phyloP scores from a whole-genome alignment of 148 eudicot species.

The Camellia sinensis region DNA sequence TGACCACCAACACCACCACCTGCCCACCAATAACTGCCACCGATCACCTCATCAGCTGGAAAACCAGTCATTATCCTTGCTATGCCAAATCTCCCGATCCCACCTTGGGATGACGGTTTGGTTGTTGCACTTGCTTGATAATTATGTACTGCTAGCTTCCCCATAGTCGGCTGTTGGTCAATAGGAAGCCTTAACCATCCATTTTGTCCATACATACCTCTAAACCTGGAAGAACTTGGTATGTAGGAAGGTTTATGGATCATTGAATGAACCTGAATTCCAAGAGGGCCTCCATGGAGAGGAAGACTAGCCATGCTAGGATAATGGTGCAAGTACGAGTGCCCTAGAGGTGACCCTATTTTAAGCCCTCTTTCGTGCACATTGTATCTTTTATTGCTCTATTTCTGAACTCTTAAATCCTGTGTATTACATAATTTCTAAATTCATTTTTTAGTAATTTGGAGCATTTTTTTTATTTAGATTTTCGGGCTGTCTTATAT shows the following conservation, averaged over 20 bases:
- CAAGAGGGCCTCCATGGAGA: slow-evolving; percentile 68
- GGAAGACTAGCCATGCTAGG: slow-evolving; percentile 64
- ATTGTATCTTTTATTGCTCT: too few species aligned
- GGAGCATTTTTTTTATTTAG: too few species aligned
- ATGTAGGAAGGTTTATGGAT: slow-evolving; percentile 54
- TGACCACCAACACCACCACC: slow-evolving; percentile 20
- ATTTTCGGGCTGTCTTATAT: too few species aligned
- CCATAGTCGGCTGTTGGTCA: slow-evolving; percentile 63
- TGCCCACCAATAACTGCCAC: slow-evolving; percentile 36
- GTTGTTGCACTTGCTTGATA: slow-evolving; percentile 13
- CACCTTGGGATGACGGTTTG: slow-evolving; percentile 31
- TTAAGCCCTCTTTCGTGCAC: slow-evolving; percentile 36
- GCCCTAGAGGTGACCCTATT: slow-evolving; percentile 41
- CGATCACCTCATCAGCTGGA: neutral
- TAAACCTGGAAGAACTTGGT: slow-evolving; percentile 30
- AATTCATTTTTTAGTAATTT: too few species aligned
- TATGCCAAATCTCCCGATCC: slow-evolving; percentile 36
- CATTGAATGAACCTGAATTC: slow-evolving; percentile 86
- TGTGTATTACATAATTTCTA: too few species aligned
- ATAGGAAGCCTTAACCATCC: slow-evolving; percentile 63
- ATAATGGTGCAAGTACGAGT: slow-evolving; percentile 38
- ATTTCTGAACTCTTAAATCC: too few species aligned
- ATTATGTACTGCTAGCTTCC: slow-evolving; percentile 43
- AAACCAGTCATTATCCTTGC: slow-evolving; percentile 27
- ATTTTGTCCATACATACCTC: slow-evolving; percentile 47